phyloP scores from a whole-genome alignment of 345 rosid species.

The Sonneratia alba region DNA sequence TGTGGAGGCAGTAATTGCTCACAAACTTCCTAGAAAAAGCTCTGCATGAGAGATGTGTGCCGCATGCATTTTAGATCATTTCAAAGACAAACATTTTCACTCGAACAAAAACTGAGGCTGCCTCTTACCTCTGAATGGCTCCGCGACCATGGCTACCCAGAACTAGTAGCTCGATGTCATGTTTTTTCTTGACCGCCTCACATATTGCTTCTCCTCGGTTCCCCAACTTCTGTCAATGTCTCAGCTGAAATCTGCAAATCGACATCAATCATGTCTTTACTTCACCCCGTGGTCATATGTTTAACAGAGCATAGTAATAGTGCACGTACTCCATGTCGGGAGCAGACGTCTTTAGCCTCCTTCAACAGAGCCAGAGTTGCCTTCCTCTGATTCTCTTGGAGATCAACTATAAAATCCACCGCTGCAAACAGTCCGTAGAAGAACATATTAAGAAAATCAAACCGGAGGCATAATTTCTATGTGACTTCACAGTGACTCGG shows the following conservation, averaged over 20 bases:
- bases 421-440: slow-evolving; percentile 12
- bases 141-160: slow-evolving; percentile 34
- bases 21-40: slow-evolving; percentile 7
- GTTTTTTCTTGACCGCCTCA: slow-evolving; percentile 47
- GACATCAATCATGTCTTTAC: not conserved
- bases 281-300: not conserved
- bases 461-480: too few relatives aligned
- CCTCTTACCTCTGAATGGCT: slow-evolving; percentile 35
- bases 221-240: slow-evolving; percentile 41
- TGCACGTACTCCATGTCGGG: slow-evolving; percentile 22
- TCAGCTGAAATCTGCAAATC: slow-evolving; percentile 27
- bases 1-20: slow-evolving; percentile 5
- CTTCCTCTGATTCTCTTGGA: slow-evolving; percentile 16
- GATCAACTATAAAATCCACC: slow-evolving; percentile 9
- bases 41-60: not conserved
- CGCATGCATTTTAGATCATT: not conserved
- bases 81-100: not conserved
- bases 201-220: slow-evolving; percentile 49
- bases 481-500: too few relatives aligned
- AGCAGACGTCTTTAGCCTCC: slow-evolving; percentile 24
- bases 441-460: too few relatives aligned
- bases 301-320: not conserved
- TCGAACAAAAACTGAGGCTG: not conserved
- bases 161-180: slow-evolving; percentile 41
- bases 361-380: slow-evolving; percentile 21